Evolutionary conservation across 495 filamentous ascomycete genomes (phyloP), one percentile per base, ranked within the genome.

Genomic region (Penicillium taxi): DNA sequence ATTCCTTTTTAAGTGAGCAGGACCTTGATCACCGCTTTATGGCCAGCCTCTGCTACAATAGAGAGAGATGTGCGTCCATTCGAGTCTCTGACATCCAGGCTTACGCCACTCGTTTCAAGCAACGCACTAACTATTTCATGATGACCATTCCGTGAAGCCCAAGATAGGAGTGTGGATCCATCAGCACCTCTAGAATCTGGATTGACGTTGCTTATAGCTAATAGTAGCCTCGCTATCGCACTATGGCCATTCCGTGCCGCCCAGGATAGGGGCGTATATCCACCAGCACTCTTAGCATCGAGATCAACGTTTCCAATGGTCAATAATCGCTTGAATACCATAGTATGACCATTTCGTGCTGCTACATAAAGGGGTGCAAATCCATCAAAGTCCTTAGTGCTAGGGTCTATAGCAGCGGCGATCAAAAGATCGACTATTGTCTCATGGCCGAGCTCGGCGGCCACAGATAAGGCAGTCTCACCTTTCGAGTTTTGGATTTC

Each of bases 111-210:
- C 9, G 5, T n/a, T 27, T n/a, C 22, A 2, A 26, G 11, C 13
- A 27, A 15, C 6, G 22, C 22, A 1, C 11, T 8, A 3, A 36
- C 33, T 11, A 26, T 14, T 5, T 17, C 16, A 1, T 6, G 4
- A 13, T 36, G 33, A 12, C 33, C 33, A 13, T 16, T 27, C 7
- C 13, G 33, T 9, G 33, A 21, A 2, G 33, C 23, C 33, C 33
- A 36, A n/a, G 33, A 12, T 7, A 36, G 16, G 7, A 23, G 23
- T 6, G 33, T 36, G 8, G 17, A 36, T 0, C 33, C 33, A 26
- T 36, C 33, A 5, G 11, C 20, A 23, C 16, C 22, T 16, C 11
- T 17, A 12, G 11, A 3, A 23, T 27, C 16, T 13, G 16, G 11
- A 14, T 25, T 15, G 11, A 36, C 23, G 22, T 7, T 18, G 2